Evolutionary conservation across 179 eudicot genomes (phyloP).

Genomic region (Beta macrorhiza): DNA sequence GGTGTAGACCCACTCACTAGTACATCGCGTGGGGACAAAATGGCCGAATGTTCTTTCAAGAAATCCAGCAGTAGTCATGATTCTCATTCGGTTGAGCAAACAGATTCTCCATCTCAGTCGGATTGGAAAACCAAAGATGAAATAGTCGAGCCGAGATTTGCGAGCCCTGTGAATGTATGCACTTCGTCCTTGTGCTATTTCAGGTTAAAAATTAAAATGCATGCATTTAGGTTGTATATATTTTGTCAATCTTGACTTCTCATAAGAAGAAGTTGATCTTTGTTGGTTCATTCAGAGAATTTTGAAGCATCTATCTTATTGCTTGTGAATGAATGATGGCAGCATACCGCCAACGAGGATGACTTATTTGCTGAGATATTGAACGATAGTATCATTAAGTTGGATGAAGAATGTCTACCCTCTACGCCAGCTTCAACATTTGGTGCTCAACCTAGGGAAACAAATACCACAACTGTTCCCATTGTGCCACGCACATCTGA

Average conservation of each 20-base stretch:
- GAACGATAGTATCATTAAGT: conserved; percentile 63
- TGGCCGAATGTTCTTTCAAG: conserved; percentile 36
- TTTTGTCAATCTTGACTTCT: too few relatives aligned
- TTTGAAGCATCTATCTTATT: background rate
- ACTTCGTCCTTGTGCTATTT: too few relatives aligned
- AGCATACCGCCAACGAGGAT: conserved; percentile 34
- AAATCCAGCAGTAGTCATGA: conserved; percentile 44
- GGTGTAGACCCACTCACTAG: conserved; percentile 26
- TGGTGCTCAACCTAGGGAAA: background rate
- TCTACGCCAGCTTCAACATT: background rate
- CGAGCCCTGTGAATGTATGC: conserved; percentile 22
- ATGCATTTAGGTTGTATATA: too few relatives aligned
- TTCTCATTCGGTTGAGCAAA: conserved; percentile 48
- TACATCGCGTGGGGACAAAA: conserved; percentile 30
- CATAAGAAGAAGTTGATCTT: too few relatives aligned
- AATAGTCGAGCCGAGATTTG: conserved; percentile 29
- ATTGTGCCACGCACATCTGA: conserved; percentile 18
- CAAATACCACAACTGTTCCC: conserved; percentile 18
- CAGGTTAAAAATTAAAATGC: too few relatives aligned
- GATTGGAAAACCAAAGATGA: conserved; percentile 35
- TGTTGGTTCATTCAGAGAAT: too few relatives aligned
- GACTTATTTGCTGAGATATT: conserved; percentile 69
- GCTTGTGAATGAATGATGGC: conserved; percentile 23
- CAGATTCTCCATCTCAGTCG: conserved; percentile 46
- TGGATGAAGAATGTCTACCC: conserved; percentile 50